phyloP scores from a whole-genome alignment of 257 asterid species.

The Lantana camara region DNA sequence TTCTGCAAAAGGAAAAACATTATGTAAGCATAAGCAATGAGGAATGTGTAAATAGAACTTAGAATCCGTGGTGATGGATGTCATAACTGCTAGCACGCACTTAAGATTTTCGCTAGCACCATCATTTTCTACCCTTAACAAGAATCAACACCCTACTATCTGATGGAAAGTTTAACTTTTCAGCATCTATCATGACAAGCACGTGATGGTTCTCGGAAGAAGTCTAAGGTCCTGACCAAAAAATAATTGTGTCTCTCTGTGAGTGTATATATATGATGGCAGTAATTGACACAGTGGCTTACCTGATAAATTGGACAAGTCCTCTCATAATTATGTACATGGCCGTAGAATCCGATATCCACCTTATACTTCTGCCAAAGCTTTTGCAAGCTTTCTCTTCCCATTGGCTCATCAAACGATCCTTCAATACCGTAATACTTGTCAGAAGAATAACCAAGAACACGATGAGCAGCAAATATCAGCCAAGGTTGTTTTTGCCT shows the following conservation, averaged over 20 bases:
- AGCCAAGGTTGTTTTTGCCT: conserved; percentile 62
- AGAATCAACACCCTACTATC: no score
- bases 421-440: conserved; percentile 51
- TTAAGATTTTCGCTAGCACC: no score
- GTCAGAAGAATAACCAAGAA: conserved; percentile 61
- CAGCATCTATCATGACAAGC: no score
- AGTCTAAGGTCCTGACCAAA: no score
- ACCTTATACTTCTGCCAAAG: conserved; percentile 71
- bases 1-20: conserved; percentile 37
- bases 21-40: background rate
- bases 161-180: no score
- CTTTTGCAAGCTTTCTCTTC: conserved; percentile 61
- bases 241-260: no score
- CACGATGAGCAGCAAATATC: conserved; percentile 55
- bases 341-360: conserved; percentile 63
- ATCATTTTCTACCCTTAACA: no score
- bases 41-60: background rate
- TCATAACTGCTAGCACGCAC: no score
- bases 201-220: no score
- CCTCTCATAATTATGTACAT: conserved; percentile 63
- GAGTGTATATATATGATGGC: background rate
- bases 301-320: conserved; percentile 65
- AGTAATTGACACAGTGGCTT: background rate
- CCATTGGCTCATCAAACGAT: conserved; percentile 68
- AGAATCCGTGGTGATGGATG: background rate